Conservation (phyloP, 2,329 filamentous ascomycete genomes). For the Xylariaceae sp. region DNA sequence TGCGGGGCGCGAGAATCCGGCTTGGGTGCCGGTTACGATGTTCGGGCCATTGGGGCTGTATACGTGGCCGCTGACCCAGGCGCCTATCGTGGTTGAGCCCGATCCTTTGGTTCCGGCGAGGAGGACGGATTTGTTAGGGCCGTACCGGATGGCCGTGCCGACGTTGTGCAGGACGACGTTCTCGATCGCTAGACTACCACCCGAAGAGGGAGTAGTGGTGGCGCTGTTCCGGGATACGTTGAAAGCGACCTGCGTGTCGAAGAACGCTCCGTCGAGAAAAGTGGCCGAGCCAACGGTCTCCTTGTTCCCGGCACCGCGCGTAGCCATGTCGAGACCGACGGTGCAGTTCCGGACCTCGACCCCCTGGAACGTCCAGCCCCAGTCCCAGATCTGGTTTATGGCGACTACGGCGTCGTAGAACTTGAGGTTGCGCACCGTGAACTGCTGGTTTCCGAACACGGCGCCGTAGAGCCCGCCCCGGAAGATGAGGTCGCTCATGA, state of each 20-base stretch:
- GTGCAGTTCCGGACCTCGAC: conserved; percentile 45
- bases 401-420: conserved; percentile 63
- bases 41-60: conserved; percentile 46
- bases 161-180: conserved; percentile 42
- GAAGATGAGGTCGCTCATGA: conserved; percentile 65
- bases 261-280: conserved; percentile 67
- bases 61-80: conserved; percentile 63
- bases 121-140: conserved; percentile 43
- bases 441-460: conserved; percentile 57
- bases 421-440: conserved; percentile 64
- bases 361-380: conserved; percentile 64
- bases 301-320: conserved; percentile 18
- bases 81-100: conserved; percentile 40
- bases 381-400: conserved; percentile 69
- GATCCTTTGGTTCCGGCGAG: conserved; percentile 53
- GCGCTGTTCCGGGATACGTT: conserved; percentile 49
- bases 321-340: conserved; percentile 63
- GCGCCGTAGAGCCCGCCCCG: conserved; percentile 64
- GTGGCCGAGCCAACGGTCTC: conserved; percentile 64
- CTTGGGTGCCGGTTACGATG: conserved; percentile 43
- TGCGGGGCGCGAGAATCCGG: conserved; percentile 44
- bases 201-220: conserved; percentile 32
- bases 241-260: conserved; percentile 61
- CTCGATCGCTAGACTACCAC: conserved; percentile 42
- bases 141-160: conserved; percentile 36